A percentile compares a stretch with the other conserved stretches of the same genome.
phyloP scores from a whole-genome alignment of 148 eudicot genomes.

The Chenopodium berlandieri region DNA sequence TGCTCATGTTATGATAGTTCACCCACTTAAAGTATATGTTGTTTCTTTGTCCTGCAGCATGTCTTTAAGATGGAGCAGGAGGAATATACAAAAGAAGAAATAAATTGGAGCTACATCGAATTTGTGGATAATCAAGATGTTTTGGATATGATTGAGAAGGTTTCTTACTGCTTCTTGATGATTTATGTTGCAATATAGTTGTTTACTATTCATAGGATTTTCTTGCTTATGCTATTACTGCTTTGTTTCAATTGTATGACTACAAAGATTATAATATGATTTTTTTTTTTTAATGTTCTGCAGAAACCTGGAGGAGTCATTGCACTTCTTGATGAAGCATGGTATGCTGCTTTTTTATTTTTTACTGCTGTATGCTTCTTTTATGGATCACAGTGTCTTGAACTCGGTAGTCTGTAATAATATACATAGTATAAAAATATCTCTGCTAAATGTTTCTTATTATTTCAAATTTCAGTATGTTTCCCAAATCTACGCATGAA shows the following conservation, averaged over 20 bases:
- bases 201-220: not conserved
- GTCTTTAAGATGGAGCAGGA: slow-evolving; percentile 99
- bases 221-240: not conserved
- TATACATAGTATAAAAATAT: not conserved
- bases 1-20: not conserved
- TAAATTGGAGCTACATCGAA: slow-evolving; percentile 97
- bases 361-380: not conserved
- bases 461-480: slow-evolving; percentile 68
- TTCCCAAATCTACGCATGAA: slow-evolving; percentile 98
- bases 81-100: slow-evolving; percentile 94
- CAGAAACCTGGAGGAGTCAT: slow-evolving; percentile 99
- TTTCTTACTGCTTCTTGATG: slow-evolving; percentile 17
- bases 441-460: slow-evolving; percentile 11
- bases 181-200: not conserved
- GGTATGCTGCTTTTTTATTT: slow-evolving; percentile 39
- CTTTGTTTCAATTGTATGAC: not conserved
- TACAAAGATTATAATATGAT: slow-evolving; percentile 7
- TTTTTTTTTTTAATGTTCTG: slow-evolving; percentile 14
- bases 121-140: slow-evolving; percentile 99
- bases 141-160: slow-evolving; percentile 97
- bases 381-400: not conserved
- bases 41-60: slow-evolving; percentile 65
- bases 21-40: slow-evolving; percentile 19
- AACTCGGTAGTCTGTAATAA: not conserved
- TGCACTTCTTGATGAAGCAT: slow-evolving; percentile 96